Evolutionary conservation across 805 yeast species (phyloP).

Genomic region (Dipodascus geniculatus): DNA sequence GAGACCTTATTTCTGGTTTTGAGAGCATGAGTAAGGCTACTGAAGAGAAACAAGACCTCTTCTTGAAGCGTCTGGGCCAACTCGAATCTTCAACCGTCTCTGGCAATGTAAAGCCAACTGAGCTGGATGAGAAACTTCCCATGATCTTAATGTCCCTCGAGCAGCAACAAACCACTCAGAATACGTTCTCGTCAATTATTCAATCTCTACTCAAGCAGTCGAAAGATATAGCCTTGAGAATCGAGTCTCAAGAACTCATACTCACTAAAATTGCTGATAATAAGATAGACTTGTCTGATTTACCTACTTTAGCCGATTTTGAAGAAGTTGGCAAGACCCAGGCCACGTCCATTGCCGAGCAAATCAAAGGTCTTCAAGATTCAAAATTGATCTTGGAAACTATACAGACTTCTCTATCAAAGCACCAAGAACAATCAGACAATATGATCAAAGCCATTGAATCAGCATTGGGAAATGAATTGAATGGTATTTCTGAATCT

Average conservation of each 20-base stretch:
- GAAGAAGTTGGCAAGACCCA: background rate
- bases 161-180: slow-evolving; percentile 3
- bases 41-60: background rate
- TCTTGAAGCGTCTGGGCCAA: background rate
- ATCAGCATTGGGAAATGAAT: background rate
- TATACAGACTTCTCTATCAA: background rate
- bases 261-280: slow-evolving; percentile 11
- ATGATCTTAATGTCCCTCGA: background rate
- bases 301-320: background rate
- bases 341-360: background rate
- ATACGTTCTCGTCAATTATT: slow-evolving; percentile 4
- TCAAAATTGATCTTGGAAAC: slow-evolving; percentile 15
- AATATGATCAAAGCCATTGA: background rate
- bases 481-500: background rate
- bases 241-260: background rate
- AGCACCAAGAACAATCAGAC: background rate
- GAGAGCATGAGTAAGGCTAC: background rate
- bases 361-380: slow-evolving; percentile 12
- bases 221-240: background rate
- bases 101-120: background rate
- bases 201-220: slow-evolving; percentile 9
- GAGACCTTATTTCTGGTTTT: background rate
- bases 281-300: slow-evolving; percentile 10
- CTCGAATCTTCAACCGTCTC: background rate
- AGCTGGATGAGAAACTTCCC: background rate